Percentiles rank a stretch among this genome's conserved stretches.
These are phyloP conservation scores for Apiospora pterosperma DNA, from an alignment of 2,329 filamentous ascomycete genomes.

Conservation along the genomic window DNA sequence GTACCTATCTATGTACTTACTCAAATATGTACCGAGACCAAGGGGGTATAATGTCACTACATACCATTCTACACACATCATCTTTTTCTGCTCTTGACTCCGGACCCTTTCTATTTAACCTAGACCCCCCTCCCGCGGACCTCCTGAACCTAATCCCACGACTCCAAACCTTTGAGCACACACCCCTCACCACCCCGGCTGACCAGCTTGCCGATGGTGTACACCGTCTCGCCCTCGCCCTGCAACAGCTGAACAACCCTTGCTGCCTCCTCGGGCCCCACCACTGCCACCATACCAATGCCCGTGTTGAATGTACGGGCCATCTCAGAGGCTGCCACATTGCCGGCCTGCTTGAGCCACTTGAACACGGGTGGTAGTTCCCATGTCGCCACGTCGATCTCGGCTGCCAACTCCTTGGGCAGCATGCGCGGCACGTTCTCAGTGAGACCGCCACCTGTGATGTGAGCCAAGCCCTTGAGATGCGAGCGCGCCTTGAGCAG, in stretches of 20 bases:
- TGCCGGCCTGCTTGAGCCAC: slow-evolving; percentile 77
- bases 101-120: no score
- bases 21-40: no score
- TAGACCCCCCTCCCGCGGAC: no score
- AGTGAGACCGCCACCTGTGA: slow-evolving; percentile 87
- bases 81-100: no score
- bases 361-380: slow-evolving; percentile 73
- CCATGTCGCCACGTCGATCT: slow-evolving; percentile 78
- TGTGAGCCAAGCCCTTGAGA: slow-evolving; percentile 92
- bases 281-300: slow-evolving; percentile 88
- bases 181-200: slow-evolving; percentile 57
- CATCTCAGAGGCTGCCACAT: slow-evolving; percentile 76
- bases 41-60: no score
- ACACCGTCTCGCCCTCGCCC: slow-evolving; percentile 72
- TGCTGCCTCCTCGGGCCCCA: slow-evolving; percentile 61
- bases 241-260: slow-evolving; percentile 59
- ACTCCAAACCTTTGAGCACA: slow-evolving; percentile 55
- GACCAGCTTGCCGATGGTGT: slow-evolving; percentile 69
- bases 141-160: slow-evolving; percentile 29
- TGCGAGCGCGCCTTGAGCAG: slow-evolving; percentile 64
- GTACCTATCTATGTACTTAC: no score
- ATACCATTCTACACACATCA: no score
- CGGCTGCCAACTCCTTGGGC: slow-evolving; percentile 71
- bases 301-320: slow-evolving; percentile 93
- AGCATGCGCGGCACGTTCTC: slow-evolving; percentile 97